These are phyloP conservation scores for Moniliella sp. DNA, from an alignment of 1,284 basidiomycete genomes.

Conservation along the genomic window DNA sequence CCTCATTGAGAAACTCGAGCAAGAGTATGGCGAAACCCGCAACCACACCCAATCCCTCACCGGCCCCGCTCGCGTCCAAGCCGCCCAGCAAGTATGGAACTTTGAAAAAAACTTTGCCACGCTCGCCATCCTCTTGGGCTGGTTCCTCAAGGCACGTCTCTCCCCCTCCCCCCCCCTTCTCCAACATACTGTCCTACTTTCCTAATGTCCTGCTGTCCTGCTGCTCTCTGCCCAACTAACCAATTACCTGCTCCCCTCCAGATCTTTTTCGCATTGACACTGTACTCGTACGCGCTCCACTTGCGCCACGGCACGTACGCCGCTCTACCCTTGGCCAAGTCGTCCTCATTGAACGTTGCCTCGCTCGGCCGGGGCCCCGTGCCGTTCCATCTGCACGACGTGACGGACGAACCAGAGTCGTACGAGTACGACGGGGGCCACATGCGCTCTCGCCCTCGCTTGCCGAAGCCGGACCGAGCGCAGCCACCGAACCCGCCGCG, in stretches of 20 bases:
- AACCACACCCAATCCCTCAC: constrained; percentile 24
- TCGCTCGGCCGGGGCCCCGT: too few relatives aligned
- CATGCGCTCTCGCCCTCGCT: too few relatives aligned
- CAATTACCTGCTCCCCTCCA: constrained; percentile 26
- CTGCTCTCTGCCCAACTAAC: not conserved
- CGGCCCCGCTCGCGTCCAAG: constrained; percentile 35
- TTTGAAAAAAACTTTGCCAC: constrained; percentile 65
- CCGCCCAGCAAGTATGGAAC: constrained; percentile 47
- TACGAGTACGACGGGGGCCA: too few relatives aligned
- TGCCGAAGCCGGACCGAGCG: too few relatives aligned
- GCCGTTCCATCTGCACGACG: too few relatives aligned
- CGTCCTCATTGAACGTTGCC: too few relatives aligned
- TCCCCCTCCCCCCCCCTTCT: not conserved
- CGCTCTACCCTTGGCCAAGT: constrained; percentile 45
- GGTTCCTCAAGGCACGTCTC: constrained; percentile 59
- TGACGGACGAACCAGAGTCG: too few relatives aligned
- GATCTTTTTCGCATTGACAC: constrained; percentile 72
- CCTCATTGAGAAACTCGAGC: constrained; percentile 28
- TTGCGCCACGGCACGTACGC: constrained; percentile 77
- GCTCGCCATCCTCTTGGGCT: constrained; percentile 55
- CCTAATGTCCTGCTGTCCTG: not conserved
- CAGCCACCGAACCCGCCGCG: too few relatives aligned
- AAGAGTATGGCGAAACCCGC: constrained; percentile 14
- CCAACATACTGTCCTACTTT: not conserved
- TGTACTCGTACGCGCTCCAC: constrained; percentile 85